Evolutionary conservation across 1,284 basidiomycete genomes (phyloP).

Genomic region (Melanopsichium pennsylvanicum): DNA sequence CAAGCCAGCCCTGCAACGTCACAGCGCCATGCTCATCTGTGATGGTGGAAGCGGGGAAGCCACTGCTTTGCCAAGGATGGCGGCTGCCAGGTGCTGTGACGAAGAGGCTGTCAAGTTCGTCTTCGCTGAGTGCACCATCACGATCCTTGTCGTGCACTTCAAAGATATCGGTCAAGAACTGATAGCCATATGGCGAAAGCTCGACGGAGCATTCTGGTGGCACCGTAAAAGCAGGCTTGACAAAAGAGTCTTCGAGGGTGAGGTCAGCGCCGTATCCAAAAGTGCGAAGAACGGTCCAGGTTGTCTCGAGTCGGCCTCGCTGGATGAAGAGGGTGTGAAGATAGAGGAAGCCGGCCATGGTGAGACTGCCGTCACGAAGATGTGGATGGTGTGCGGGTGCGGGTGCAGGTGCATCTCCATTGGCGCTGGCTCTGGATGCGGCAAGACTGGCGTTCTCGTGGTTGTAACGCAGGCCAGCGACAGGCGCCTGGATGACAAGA

Average conservation of each 20-base stretch:
- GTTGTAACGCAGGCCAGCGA: conserved; percentile 41
- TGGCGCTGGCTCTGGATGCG: conserved; percentile 40
- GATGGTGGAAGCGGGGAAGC: conserved; percentile 77
- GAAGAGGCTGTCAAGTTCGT: conserved; percentile 89
- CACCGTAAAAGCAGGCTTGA: conserved; percentile 79
- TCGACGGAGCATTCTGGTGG: conserved; percentile 93
- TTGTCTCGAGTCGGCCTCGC: conserved; percentile 92
- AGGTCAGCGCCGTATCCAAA: conserved; percentile 97
- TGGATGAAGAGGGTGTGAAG: conserved; percentile 98
- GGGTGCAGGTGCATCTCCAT: conserved; percentile 30
- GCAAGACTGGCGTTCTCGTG: conserved; percentile 43
- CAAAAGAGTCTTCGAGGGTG: conserved; percentile 69
- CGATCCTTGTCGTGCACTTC: conserved; percentile 97
- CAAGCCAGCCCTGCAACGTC: conserved; percentile 95
- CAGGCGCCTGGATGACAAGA: conserved; percentile 51
- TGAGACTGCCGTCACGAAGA: conserved; percentile 73
- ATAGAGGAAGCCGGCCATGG: conserved; percentile 91
- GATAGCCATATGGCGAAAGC: conserved; percentile 88
- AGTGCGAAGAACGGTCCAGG: conserved; percentile 92
- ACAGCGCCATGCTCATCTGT: conserved; percentile 88
- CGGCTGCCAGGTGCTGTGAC: conserved; percentile 80
- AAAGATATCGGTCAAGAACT: conserved; percentile 97
- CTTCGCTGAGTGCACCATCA: conserved; percentile 86
- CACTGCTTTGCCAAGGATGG: conserved; percentile 59
- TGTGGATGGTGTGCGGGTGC: conserved; percentile 45